These are phyloP conservation scores for Cystofilobasidium capitatum DNA, from an alignment of 768 basidiomycete genomes.

Conservation along the genomic window DNA sequence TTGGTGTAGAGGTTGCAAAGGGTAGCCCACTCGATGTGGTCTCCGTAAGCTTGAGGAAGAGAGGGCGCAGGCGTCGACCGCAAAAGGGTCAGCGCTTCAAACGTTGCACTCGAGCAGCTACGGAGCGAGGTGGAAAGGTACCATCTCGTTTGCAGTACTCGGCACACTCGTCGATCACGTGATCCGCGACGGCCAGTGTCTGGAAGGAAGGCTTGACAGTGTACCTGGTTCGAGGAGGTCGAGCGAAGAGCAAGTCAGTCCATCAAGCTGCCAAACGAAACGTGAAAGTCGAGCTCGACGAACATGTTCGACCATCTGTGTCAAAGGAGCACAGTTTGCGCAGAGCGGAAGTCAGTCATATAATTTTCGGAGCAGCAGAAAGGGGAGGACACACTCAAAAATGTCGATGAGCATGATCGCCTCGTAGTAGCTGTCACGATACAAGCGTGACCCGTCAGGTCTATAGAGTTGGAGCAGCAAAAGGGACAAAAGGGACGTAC, in stretches of 20 bases:
- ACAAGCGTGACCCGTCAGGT: not conserved
- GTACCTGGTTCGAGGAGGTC: slow-evolving; percentile 77
- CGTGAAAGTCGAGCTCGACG: not conserved
- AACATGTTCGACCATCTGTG: slow-evolving; percentile 22
- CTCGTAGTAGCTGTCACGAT: slow-evolving; percentile 72
- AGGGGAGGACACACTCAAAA: slow-evolving; percentile 51
- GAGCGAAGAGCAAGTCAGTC: not conserved
- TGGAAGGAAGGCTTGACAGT: slow-evolving; percentile 76
- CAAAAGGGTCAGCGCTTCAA: too few species aligned
- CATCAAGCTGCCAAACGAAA: not conserved
- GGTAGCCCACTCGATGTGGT: slow-evolving; percentile 62
- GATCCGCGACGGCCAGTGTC: slow-evolving; percentile 72
- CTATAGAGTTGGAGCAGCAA: too few species aligned
- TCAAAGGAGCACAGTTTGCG: not conserved
- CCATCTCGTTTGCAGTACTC: slow-evolving; percentile 77
- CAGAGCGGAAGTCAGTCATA: not conserved
- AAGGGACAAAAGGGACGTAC: slow-evolving; percentile 45
- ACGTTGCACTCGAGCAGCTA: too few species aligned
- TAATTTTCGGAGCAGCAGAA: not conserved
- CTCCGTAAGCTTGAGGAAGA: slow-evolving; percentile 37
- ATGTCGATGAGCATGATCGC: slow-evolving; percentile 94
- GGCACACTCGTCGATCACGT: slow-evolving; percentile 83
- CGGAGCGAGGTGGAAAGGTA: slow-evolving; percentile 34
- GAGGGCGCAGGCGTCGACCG: not conserved
- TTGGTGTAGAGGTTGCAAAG: slow-evolving; percentile 78